These are phyloP conservation scores for Trichoderma atroviride DNA, from an alignment of 2,329 filamentous ascomycete species.

Conservation along the genomic window DNA sequence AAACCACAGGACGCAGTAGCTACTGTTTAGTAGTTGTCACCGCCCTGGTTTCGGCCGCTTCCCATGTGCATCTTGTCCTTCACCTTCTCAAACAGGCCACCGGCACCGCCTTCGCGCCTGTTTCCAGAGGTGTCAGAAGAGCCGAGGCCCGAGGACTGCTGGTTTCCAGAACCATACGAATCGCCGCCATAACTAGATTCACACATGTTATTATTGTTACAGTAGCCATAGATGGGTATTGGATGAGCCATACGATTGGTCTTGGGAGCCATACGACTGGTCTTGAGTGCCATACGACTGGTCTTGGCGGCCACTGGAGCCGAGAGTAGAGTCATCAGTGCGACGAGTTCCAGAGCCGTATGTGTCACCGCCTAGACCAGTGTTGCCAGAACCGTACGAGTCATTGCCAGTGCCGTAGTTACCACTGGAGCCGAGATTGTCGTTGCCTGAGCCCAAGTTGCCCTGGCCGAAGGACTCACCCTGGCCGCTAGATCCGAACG, in stretches of 20 bases:
- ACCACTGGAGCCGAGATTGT: constrained; percentile 20
- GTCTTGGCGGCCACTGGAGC: constrained; percentile 26
- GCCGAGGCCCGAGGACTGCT: constrained; percentile 21
- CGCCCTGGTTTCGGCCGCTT: constrained; percentile 53
- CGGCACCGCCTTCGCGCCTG: constrained; percentile 37
- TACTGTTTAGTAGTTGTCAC: constrained; percentile 50
- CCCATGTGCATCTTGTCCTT: constrained; percentile 57
- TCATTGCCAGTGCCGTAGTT: constrained; percentile 30
- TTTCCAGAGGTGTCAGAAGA: constrained; percentile 16
- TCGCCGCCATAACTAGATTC: constrained; percentile 27
- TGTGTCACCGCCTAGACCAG: constrained; percentile 24
- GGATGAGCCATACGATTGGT: constrained; percentile 32
- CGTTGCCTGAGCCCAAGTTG: constrained; percentile 32
- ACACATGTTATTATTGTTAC: constrained; percentile 26
- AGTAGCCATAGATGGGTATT: constrained; percentile 23
- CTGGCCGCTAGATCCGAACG: not conserved
- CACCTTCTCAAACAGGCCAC: constrained; percentile 56
- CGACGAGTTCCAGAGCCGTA: constrained; percentile 6
- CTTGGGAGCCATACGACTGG: constrained; percentile 19
- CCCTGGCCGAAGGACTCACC: not conserved
- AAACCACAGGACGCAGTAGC: not conserved
- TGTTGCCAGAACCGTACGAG: constrained; percentile 29
- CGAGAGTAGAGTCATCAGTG: not conserved
- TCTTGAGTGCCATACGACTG: constrained; percentile 30
- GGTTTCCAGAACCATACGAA: constrained; percentile 24